Evolutionary conservation across 257 asterid species (phyloP), one percentile per base, ranked within the genome.

Genomic region (Cruciata laevipes): DNA sequence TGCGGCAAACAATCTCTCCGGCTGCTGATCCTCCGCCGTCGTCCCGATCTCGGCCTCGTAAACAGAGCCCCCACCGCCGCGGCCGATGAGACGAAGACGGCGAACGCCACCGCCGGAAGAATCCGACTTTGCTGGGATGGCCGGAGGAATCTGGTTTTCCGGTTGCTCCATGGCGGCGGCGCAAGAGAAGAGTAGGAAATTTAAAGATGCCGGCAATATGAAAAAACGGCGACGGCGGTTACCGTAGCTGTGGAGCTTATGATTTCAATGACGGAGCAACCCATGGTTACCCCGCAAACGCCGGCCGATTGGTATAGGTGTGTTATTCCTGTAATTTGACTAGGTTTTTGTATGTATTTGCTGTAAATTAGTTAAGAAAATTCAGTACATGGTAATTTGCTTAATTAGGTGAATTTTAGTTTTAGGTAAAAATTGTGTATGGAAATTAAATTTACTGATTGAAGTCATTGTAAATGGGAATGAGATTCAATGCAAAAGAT

Each of bases 1-100:
- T 3, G 95, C 95, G 3, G 94, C 94, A 83, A 87, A 86, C 47
- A 74, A 2, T 0, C 13, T 10, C 13, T 0, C 47, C 13, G 47
- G 47, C 47, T 7, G 11, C 47, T 38, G 38, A 0, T 4, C 13
- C 0, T 38, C 47, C 55, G 55, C 4, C 51, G 51, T 13, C 55
- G 20, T 0, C 55, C 6, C 16, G 20, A 17, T 47, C 55, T 47
- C 55, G 7, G 20, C 55, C 55, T 14, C 55, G 55, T 47, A 47
- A 2, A 47, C 55, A 6, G 20, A 3, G 55, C 55, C 55, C 4
- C 55, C 55, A 1, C 55, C 55, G 55, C 55, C 55, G 55, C 20
- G 16, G 55, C 6, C 55, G 55, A 47, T 47, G 21, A 5, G 55
- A 21, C 55, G 21, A 1, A 47, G 6, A 5, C 2, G 20, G 21